Evolutionary conservation across 2,329 filamentous ascomycete species (phyloP).

Genomic region (Colletotrichum agaves): DNA sequence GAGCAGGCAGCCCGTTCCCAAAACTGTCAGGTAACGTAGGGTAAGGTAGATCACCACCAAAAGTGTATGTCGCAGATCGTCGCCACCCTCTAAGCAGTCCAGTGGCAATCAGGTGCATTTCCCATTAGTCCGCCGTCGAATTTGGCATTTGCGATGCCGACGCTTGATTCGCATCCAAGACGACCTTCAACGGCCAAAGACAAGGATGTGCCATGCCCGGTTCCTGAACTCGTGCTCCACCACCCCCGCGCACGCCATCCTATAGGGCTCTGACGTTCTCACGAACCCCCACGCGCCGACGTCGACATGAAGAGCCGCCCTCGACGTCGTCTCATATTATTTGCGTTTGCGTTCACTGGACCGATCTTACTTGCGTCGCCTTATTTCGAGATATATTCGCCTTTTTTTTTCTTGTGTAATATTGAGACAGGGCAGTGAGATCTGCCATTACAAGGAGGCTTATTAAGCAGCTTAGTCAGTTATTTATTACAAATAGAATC

Average conservation of each 20-base stretch:
- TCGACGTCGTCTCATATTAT: slow-evolving; percentile 25
- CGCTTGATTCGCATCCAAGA: slow-evolving; percentile 17
- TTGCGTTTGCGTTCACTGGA: no score
- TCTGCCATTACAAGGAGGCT: no score
- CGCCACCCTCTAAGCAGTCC: slow-evolving; percentile 16
- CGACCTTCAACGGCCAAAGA: slow-evolving; percentile 20
- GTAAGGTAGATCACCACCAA: background rate
- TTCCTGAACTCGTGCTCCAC: slow-evolving; percentile 26
- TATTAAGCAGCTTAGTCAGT: no score
- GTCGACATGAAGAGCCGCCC: background rate
- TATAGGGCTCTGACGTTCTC: slow-evolving; percentile 37
- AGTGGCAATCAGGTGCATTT: background rate
- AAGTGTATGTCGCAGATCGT: background rate
- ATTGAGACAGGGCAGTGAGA: no score
- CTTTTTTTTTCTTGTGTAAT: no score
- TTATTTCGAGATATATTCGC: no score
- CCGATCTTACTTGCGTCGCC: no score
- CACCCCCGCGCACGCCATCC: slow-evolving; percentile 37
- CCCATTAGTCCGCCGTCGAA: background rate
- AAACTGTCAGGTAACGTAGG: no score
- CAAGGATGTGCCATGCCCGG: slow-evolving; percentile 37
- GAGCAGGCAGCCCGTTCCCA: background rate
- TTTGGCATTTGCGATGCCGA: slow-evolving; percentile 3
- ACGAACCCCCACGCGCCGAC: slow-evolving; percentile 30
- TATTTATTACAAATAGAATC: no score